These are phyloP conservation scores for Beauveria bassiana DNA, from an alignment of 2,329 filamentous ascomycete genomes.

Conservation along the genomic window DNA sequence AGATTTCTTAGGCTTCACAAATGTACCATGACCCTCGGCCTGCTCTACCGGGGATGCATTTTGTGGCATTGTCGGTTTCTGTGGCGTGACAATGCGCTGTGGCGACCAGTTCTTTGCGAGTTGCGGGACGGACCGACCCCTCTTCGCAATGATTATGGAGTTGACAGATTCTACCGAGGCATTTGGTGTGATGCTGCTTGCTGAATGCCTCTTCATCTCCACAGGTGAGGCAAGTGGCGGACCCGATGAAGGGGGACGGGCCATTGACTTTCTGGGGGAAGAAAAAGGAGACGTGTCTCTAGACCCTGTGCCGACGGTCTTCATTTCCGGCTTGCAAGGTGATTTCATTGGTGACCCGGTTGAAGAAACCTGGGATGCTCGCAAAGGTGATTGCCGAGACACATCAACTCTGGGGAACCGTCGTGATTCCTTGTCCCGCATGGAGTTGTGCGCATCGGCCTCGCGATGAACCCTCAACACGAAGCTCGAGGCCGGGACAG, in stretches of 20 bases:
- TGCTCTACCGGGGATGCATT: neutral
- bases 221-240: neutral
- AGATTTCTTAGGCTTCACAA: neutral
- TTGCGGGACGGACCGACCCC: neutral
- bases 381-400: neutral
- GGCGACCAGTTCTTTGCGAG: slow-evolving; percentile 1
- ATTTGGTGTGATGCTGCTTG: neutral
- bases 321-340: neutral
- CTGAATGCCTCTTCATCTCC: neutral
- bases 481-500: neutral
- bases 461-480: slow-evolving; percentile 1
- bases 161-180: neutral
- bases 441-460: neutral
- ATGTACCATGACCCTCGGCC: neutral
- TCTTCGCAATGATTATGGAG: neutral
- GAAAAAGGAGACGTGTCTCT: neutral
- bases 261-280: neutral
- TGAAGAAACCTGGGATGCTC: neutral
- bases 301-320: neutral
- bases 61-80: slow-evolving; percentile 1
- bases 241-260: neutral
- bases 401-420: neutral
- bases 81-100: slow-evolving; percentile 9
- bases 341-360: neutral
- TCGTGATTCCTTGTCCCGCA: neutral